A percentile compares a stretch with the other conserved stretches of the same genome.
Evolutionary conservation across 306 rosid species (phyloP).

Genomic region (Quillaja saponaria): DNA sequence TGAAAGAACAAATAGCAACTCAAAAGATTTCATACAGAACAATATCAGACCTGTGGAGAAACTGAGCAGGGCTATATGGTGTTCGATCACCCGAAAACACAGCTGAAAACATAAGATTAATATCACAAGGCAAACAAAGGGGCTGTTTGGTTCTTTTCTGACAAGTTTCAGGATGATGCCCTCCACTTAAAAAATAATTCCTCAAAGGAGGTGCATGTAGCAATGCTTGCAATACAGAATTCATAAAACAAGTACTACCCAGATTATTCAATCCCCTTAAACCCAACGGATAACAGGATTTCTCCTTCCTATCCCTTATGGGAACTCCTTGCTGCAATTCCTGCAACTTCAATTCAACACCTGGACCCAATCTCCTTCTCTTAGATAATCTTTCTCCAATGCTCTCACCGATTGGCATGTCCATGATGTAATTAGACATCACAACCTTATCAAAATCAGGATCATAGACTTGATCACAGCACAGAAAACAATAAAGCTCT

Average conservation of each 20-base stretch:
- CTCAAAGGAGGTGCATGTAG: conserved; percentile 90
- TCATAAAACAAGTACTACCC: conserved; percentile 94
- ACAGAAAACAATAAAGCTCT: conserved; percentile 76
- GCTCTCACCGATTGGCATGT: conserved; percentile 43
- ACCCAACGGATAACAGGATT: conserved; percentile 82
- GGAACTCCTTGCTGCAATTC: conserved; percentile 40
- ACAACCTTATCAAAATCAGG: conserved; percentile 81
- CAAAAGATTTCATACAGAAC: neutral
- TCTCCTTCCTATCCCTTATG: conserved; percentile 55
- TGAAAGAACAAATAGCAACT: too few species aligned
- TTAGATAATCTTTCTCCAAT: conserved; percentile 77
- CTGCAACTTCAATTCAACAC: conserved; percentile 46
- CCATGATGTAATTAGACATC: conserved; percentile 65
- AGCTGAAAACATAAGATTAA: conserved; percentile 78
- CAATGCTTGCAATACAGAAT: conserved; percentile 89
- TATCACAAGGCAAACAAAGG: conserved; percentile 89
- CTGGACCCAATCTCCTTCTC: conserved; percentile 64
- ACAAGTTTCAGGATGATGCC: conserved; percentile 77
- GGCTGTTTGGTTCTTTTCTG: conserved; percentile 64
- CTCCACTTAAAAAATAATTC: conserved; percentile 84
- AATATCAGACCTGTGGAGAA: conserved; percentile 69
- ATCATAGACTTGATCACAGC: conserved; percentile 86
- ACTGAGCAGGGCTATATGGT: conserved; percentile 93
- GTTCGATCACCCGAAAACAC: conserved; percentile 77
- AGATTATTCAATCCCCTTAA: conserved; percentile 86